Conservation (phyloP, 495 filamentous ascomycete genomes). For the Aspergillus bertholletiae region DNA sequence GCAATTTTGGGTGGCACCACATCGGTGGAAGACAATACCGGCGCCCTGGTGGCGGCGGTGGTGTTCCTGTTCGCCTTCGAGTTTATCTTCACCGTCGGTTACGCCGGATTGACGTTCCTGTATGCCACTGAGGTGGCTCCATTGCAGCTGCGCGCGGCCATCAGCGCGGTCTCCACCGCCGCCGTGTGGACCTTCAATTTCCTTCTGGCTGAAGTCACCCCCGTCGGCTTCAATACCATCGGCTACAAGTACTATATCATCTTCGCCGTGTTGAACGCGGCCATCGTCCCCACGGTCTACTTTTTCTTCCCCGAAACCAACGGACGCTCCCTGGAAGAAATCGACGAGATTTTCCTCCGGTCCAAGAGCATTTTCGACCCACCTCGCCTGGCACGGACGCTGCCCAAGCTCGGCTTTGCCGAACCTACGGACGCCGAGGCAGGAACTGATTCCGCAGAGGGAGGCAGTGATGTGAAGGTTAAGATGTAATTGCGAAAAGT, state of each 20-base stretch:
- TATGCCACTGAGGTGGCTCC: slow-evolving; percentile 65
- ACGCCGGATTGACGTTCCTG: slow-evolving; percentile 67
- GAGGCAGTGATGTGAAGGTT: background rate
- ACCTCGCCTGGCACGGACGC: slow-evolving; percentile 23
- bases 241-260: slow-evolving; percentile 48
- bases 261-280: slow-evolving; percentile 44
- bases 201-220: slow-evolving; percentile 43
- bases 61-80: slow-evolving; percentile 38
- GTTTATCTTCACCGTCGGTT: slow-evolving; percentile 49
- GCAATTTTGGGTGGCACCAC: slow-evolving; percentile 46
- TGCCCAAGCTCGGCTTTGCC: slow-evolving; percentile 22
- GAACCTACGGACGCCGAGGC: slow-evolving; percentile 13
- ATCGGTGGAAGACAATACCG: slow-evolving; percentile 29
- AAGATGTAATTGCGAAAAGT: background rate
- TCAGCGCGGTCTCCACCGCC: slow-evolving; percentile 61
- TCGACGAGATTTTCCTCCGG: slow-evolving; percentile 63
- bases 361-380: slow-evolving; percentile 29
- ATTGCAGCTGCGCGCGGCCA: slow-evolving; percentile 61
- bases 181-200: slow-evolving; percentile 63
- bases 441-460: background rate
- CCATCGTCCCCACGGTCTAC: slow-evolving; percentile 48
- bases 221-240: slow-evolving; percentile 42
- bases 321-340: slow-evolving; percentile 67
- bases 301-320: slow-evolving; percentile 58
- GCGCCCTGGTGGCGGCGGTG: slow-evolving; percentile 37